Conservation (phyloP, 1,139 yeast species). For the Candida tunisiensis region DNA sequence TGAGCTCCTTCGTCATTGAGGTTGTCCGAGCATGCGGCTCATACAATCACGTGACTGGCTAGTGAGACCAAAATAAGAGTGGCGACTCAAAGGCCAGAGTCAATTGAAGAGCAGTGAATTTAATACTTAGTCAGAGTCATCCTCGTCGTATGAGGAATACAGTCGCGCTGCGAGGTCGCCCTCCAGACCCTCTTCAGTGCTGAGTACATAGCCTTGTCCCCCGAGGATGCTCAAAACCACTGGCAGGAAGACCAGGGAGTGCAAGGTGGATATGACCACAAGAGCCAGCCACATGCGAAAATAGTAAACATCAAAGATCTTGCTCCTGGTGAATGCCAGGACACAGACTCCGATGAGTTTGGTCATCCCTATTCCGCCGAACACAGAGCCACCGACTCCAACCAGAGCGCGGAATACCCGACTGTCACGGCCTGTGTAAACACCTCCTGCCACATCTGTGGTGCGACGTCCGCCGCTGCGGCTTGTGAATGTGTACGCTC, state of each 20-base stretch:
- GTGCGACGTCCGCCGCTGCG: conserved; percentile 9
- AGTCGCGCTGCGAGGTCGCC: conserved; percentile 15
- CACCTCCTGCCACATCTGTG: conserved; percentile 57
- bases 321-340: conserved; percentile 69
- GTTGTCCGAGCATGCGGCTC: too few relatives aligned
- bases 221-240: conserved; percentile 52
- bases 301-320: conserved; percentile 80
- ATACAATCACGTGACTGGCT: too few relatives aligned
- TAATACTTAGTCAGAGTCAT: conserved; percentile 1
- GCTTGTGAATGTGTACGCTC: conserved; percentile 46
- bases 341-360: conserved; percentile 79
- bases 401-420: conserved; percentile 46
- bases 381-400: conserved; percentile 72
- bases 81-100: too few relatives aligned
- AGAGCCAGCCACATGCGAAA: conserved; percentile 93
- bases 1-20: conserved; percentile 1
- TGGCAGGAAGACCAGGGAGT: conserved; percentile 67
- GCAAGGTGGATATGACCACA: conserved; percentile 59
- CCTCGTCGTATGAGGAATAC: conserved; percentile 3
- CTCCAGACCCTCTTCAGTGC: conserved; percentile 16
- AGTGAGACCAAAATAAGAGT: too few relatives aligned
- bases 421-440: conserved; percentile 17
- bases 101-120: neutral
- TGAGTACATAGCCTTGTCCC: conserved; percentile 30
- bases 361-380: conserved; percentile 76